Base-by-base conservation (phyloP, 208 protist genomes). In the Leishmania amazonensis region DNA sequence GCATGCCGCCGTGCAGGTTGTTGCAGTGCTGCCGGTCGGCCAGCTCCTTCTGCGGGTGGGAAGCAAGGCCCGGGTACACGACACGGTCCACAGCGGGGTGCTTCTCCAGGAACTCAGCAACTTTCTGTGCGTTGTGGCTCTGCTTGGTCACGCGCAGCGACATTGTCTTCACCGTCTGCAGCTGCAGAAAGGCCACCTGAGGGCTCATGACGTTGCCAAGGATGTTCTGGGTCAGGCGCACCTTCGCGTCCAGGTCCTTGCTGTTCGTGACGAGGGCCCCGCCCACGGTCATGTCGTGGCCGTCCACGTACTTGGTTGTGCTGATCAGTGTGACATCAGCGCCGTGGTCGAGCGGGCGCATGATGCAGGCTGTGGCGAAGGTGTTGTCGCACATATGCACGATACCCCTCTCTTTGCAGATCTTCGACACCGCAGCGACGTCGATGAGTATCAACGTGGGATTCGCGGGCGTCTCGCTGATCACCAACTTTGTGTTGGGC, bases 241-340 rank as follows among this genome's bases (percentile, higher is more conserved):
- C 53, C 84, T 95, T 93, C 17, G 91, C 91, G 78, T 92, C 92
- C 24, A 98, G 62, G 54, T 96, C 95, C 79, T 98, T 95, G 81
- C 76, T 77, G 65, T 93, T 94, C 40, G 77, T 92, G 17, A 95
- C 88, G 40, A 96, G 83, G 49, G 96, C 91, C 47, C 99, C 99
- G 71, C 94, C 95, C 76, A 99, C 94, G 21, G 96, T 98, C 88
- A 99, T 98, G 81, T 96, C 96, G 86, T 99, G 98, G 77, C 99
- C 98, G 81, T 99, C 98, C 53, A 99, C 89, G 85, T 98, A 99
- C 91, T 99, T 99, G 75, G 98, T 99, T 31, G 98, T 97, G 79
- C 96, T 99, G 87, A 99, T 96, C 24, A 99, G 87, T 4, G 98
- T 98, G 38, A 99, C 88, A 80, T 99, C 98, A n/a, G 96, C 98